Conservation (phyloP, 306 rosid species). For the Cucumis hystrix region DNA sequence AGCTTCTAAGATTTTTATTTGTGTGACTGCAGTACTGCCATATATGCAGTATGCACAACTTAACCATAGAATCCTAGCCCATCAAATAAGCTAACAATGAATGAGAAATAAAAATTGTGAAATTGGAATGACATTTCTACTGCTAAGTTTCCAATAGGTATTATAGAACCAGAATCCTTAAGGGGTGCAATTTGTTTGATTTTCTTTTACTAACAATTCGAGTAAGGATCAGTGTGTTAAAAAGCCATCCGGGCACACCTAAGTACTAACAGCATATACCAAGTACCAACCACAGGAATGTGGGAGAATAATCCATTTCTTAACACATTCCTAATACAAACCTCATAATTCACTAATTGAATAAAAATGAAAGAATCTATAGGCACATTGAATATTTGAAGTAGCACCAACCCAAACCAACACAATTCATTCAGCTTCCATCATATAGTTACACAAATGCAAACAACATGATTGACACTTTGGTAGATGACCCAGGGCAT, state of each 20-base stretch:
- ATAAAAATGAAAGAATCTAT: neutral
- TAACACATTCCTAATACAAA: neutral
- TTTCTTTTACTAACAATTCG: neutral
- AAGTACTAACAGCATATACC: neutral
- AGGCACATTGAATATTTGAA: neutral
- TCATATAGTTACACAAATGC: neutral
- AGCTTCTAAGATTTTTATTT: neutral
- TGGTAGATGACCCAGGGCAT: neutral
- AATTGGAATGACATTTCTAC: no score
- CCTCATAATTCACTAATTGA: neutral
- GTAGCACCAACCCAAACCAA: neutral
- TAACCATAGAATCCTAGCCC: neutral
- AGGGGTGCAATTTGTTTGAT: neutral
- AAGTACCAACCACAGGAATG: neutral
- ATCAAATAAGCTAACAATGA: neutral
- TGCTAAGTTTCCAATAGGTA: neutral
- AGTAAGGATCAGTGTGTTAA: neutral
- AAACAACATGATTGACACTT: neutral
- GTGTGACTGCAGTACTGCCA: neutral
- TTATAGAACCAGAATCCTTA: neutral
- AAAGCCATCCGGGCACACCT: no score
- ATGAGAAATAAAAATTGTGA: no score
- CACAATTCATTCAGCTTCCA: neutral
- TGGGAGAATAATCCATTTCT: neutral
- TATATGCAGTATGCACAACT: neutral